phyloP scores from a whole-genome alignment of 441 rosid genomes.

The Manihot esculenta region DNA sequence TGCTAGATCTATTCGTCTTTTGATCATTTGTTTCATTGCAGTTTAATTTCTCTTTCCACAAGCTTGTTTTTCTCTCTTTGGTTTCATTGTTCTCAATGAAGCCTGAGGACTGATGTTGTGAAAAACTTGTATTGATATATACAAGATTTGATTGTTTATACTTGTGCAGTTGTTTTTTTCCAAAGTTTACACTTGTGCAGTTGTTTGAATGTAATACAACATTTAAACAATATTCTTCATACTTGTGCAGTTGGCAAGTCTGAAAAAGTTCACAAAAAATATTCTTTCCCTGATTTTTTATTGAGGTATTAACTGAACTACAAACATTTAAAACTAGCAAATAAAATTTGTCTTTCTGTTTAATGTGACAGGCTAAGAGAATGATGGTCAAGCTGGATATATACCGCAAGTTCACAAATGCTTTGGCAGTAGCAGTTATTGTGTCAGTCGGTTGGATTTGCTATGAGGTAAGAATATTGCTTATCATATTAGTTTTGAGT shows the following conservation, averaged over 20 bases:
- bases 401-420: constrained; percentile 92
- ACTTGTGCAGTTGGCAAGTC: no score
- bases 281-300: not conserved
- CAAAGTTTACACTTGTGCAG: no score
- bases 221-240: no score
- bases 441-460: constrained; percentile 97
- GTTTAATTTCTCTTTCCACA: not conserved
- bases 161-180: not conserved
- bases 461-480: constrained; percentile 65
- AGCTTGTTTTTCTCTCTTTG: not conserved
- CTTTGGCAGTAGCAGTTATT: constrained; percentile 83
- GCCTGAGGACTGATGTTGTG: not conserved
- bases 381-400: constrained; percentile 86
- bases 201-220: no score
- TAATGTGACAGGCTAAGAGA: constrained; percentile 63
- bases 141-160: no score
- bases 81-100: not conserved
- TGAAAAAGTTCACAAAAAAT: no score
- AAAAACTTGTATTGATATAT: not conserved
- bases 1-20: no score
- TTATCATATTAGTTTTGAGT: not conserved
- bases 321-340: not conserved
- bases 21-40: no score
- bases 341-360: not conserved
- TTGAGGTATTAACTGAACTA: not conserved